Conservation (phyloP, 345 rosid genomes). For the Gossypium sturtianum region DNA sequence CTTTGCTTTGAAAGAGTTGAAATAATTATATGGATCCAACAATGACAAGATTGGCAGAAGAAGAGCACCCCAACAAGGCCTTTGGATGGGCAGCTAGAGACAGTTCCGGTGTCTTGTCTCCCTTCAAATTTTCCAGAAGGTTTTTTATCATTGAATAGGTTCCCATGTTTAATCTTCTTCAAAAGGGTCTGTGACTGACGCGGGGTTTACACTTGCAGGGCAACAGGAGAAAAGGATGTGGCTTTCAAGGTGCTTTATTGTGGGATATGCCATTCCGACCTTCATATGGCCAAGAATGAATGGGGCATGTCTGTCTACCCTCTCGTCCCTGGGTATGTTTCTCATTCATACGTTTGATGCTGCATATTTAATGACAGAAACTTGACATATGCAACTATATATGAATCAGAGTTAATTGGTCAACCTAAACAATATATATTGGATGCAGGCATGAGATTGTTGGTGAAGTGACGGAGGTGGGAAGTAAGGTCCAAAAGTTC, state of each 20-base stretch:
- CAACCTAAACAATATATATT: too few species aligned
- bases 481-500: constrained; percentile 41
- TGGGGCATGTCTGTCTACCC: constrained; percentile 47
- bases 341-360: too few species aligned
- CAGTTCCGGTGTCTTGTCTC: constrained; percentile 37
- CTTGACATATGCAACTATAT: too few species aligned
- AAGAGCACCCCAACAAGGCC: constrained; percentile 26
- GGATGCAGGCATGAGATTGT: constrained; percentile 36
- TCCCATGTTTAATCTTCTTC: neutral
- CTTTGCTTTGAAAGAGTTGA: too few species aligned
- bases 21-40: too few species aligned
- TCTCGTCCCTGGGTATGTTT: constrained; percentile 46
- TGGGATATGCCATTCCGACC: constrained; percentile 52
- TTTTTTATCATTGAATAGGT: neutral
- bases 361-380: too few species aligned
- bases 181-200: too few species aligned
- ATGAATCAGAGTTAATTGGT: too few species aligned
- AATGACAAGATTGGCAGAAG: neutral
- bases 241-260: constrained; percentile 24
- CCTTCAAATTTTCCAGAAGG: constrained; percentile 46
- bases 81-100: constrained; percentile 52
- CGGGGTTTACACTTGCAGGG: constrained; percentile 20
- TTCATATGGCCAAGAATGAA: constrained; percentile 36
- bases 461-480: constrained; percentile 53
- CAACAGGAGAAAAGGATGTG: constrained; percentile 29